Percentiles rank a stretch among this genome's conserved stretches.
Conservation (phyloP, 768 basidiomycete species). For the Sutorius australiensis region DNA sequence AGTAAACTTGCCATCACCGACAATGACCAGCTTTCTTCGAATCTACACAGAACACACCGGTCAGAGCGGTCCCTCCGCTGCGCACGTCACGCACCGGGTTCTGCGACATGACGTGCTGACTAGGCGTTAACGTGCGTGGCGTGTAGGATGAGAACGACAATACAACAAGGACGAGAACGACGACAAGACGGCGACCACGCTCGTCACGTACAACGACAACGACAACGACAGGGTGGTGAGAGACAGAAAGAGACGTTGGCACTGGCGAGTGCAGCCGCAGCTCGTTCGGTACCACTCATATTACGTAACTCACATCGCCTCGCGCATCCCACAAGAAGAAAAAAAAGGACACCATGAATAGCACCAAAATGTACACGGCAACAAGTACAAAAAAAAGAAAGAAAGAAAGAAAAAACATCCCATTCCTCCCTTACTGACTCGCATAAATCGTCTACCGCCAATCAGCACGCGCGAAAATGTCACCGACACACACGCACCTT, state of each 20-base stretch:
- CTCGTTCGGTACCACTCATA: constrained; percentile 25
- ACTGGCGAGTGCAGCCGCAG: constrained; percentile 25
- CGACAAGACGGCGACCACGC: background rate
- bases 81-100: constrained; percentile 48
- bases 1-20: constrained; percentile 79
- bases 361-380: background rate
- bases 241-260: constrained; percentile 17
- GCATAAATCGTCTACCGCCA: constrained; percentile 30
- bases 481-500: constrained; percentile 36
- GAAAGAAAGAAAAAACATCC: no score
- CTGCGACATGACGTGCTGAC: constrained; percentile 36
- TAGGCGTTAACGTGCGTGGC: no score
- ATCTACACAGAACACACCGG: constrained; percentile 47
- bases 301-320: constrained; percentile 27
- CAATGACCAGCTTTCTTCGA: constrained; percentile 92
- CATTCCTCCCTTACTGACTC: constrained; percentile 22
- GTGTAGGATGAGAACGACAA: background rate
- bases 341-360: no score
- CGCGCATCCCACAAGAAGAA: background rate
- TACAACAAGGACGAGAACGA: background rate
- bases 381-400: background rate
- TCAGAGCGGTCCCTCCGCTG: background rate
- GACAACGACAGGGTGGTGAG: constrained; percentile 15
- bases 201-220: background rate
- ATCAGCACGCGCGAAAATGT: background rate